Base-by-base conservation (phyloP, 2,329 filamentous ascomycete species). In the Massarina eburnea region DNA sequence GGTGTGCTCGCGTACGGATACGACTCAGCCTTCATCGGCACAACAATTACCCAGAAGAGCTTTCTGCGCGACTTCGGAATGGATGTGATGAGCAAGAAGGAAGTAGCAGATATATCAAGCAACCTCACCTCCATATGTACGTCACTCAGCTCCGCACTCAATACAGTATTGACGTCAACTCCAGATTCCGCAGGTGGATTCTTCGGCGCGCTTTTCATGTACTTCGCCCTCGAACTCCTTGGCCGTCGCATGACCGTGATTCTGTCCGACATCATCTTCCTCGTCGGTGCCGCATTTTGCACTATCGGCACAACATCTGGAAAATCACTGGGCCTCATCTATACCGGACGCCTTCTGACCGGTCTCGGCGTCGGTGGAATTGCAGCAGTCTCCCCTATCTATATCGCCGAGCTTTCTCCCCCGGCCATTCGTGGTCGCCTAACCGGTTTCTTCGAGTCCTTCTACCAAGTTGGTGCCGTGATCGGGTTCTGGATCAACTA, bases 361-460 rank as follows among this genome's bases (percentile, higher is more conserved):
- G 70, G 70, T 8, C 62, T 70, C 45, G 68, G 64, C 34, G 62
- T 71, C 34, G 68, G 67, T 29, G 69, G 68, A 27, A 64, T 71
- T 34, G 67, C 68, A 15, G 67, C 67, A n/a, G 67, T 68, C 2
- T 60, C 59, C 18, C 63, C 63, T 2, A 69, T 68, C 22, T 70
- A 68, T 48, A 69, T 71, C 37, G 61, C 66, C n/a, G 68, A 71
- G 41, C 68, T 64, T 15, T 61, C 81, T 0, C 83, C 83, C 4
- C 82, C 82, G 1, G 80, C 83, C 6, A 78, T 86, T 36, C 78
- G 84, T 52, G 83, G 84, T 15, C 76, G 82, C 5, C 73, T 87
- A 1, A 82, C 85, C 17, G 83, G 83, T 39, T 77, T 86, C 43
- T 86, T 84, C 66, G 83, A 86, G 60, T 72, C 85, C 1, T 80